Base-by-base conservation (phyloP, 306 rosid genomes). In the Fagus crenata region DNA sequence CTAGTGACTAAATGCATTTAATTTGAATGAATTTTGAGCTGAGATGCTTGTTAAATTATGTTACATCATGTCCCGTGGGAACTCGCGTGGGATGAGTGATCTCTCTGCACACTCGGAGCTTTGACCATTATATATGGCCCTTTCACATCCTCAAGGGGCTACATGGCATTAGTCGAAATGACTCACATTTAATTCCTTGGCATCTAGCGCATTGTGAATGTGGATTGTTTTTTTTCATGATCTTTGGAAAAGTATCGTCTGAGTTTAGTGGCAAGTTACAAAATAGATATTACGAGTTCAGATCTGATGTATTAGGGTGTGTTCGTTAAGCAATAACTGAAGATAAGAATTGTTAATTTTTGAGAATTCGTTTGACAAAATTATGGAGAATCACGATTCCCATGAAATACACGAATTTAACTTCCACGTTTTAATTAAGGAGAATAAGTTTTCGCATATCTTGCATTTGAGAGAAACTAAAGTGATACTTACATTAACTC, bases 1-100 rank as follows among this genome's bases (percentile, higher is more conserved):
- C n/a, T 69, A 32, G 49, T 56, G 53, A 75, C 54, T 42, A 43
- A 80, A 28, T 46, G 72, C 58, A 15, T 81, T 6, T 22, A 22
- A 22, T 22, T 9, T 46, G 51, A 2, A 4, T 70, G 41, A 43
- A 69, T 18, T 5, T 69, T 70, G 22, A 39, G 46, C 74, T 70
- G 11, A 70, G 58, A 2, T 69, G 74, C 18, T 5, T 8, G 9
- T 43, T 43, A 7, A 43, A 43, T 43, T 43, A 3, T 72, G 36
- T 36, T 36, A 37, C 65, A 53, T 17, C 65, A 72, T 72, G 36
- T 37, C 76, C 49, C 0, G 1, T 9, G 13, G 22, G 49, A 35
- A 14, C 51, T 36, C 3, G 36, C 2, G 67, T n/a, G 35, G 54
- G 9, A 54, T 8, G 36, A 53, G 54, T 17, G 18, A 32, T 60